phyloP scores from a whole-genome alignment of 495 filamentous ascomycete species.

The Lasiosphaeria miniovina region DNA sequence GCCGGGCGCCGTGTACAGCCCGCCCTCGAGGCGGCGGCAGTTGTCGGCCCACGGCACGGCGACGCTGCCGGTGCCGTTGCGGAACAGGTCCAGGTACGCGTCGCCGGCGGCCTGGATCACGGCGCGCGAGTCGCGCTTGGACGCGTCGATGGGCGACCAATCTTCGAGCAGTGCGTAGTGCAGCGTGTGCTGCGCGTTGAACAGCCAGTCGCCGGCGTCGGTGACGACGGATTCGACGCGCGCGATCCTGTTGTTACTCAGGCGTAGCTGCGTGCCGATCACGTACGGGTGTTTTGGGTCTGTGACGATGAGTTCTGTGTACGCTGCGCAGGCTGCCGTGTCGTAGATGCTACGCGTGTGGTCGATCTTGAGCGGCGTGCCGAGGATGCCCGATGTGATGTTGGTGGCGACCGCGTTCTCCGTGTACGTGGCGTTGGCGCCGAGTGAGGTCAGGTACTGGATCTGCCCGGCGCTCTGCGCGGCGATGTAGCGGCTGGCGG shows the following conservation, averaged over 20 bases:
- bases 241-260: conserved; percentile 25
- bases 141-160: conserved; percentile 42
- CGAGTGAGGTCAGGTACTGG: conserved; percentile 16
- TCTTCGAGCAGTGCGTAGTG: conserved; percentile 37
- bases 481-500: conserved; percentile 29
- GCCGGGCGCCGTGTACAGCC: conserved; percentile 36
- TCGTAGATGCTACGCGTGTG: conserved; percentile 45
- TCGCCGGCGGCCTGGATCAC: conserved; percentile 46
- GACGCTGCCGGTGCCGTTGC: conserved; percentile 34
- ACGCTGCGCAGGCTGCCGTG: conserved; percentile 41
- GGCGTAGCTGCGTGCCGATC: conserved; percentile 43
- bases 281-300: conserved; percentile 43
- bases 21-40: conserved; percentile 46
- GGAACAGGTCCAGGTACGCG: conserved; percentile 45
- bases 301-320: conserved; percentile 45
- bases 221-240: conserved; percentile 42
- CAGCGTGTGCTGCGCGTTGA: conserved; percentile 47
- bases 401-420: conserved; percentile 39
- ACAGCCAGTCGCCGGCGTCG: conserved; percentile 41
- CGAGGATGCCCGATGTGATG: conserved; percentile 39
- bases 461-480: conserved; percentile 37
- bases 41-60: conserved; percentile 43
- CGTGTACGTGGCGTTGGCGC: conserved; percentile 27
- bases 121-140: conserved; percentile 35
- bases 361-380: conserved; percentile 39